Percentiles rank a stretch among this genome's conserved stretches.
phyloP scores from a whole-genome alignment of 1,139 yeast genomes.

The Hyphopichia fennica region DNA sequence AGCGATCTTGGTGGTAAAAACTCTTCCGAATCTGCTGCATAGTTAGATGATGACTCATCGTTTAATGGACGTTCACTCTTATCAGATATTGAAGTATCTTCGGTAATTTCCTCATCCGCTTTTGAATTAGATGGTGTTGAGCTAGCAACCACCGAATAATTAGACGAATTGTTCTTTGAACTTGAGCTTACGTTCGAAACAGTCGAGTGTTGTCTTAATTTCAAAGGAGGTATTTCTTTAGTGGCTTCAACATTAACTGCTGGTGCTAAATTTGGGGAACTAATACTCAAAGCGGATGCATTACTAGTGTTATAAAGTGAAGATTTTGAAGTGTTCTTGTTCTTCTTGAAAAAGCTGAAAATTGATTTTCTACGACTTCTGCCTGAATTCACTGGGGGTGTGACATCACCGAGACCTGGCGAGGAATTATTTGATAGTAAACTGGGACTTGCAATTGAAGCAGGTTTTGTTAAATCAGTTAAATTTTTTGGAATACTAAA shows the following conservation, averaged over 20 bases:
- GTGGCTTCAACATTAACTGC: not conserved
- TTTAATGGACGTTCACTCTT: not conserved
- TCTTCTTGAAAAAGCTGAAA: constrained; percentile 25
- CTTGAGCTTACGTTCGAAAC: not conserved
- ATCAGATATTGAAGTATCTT: not conserved
- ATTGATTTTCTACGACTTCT: constrained; percentile 19
- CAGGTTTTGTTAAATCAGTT: constrained; percentile 14
- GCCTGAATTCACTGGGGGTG: constrained; percentile 6
- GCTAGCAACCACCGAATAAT: not conserved
- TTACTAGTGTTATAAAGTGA: not conserved
- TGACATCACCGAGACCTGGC: not conserved
- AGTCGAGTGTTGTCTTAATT: not conserved
- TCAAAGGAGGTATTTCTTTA: not conserved
- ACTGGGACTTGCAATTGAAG: not conserved
- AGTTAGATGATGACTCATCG: not conserved
- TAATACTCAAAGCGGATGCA: not conserved
- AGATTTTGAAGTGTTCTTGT: constrained; percentile 7
- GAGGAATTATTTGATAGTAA: not conserved
- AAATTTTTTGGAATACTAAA: constrained; percentile 20
- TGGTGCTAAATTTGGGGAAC: not conserved
- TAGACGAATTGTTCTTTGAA: not conserved
- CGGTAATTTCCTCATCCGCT: not conserved
- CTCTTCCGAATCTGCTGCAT: not conserved
- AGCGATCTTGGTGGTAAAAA: not conserved
- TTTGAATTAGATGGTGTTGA: not conserved